phyloP scores from a whole-genome alignment of 2,329 filamentous ascomycete genomes.

The Echinosphaeria canescens region DNA sequence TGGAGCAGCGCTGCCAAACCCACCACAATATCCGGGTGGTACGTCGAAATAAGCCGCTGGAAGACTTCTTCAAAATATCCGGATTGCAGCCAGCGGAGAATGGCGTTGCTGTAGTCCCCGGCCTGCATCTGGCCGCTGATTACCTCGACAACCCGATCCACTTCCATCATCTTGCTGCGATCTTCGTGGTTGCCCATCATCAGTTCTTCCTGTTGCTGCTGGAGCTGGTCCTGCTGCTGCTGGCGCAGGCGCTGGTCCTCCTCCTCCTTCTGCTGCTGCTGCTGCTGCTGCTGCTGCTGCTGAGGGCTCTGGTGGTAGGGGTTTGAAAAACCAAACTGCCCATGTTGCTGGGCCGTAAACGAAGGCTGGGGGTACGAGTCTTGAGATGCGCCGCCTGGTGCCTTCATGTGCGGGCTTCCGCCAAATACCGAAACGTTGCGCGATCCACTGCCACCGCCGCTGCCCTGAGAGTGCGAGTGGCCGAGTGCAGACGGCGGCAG shows the following conservation, averaged over 20 bases:
- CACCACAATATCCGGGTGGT: slow-evolving; percentile 27
- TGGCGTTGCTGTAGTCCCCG: slow-evolving; percentile 37
- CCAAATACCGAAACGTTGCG: slow-evolving; percentile 6
- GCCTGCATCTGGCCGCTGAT: slow-evolving; percentile 41
- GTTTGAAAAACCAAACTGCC: no score
- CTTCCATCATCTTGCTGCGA: slow-evolving; percentile 28
- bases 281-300: no score
- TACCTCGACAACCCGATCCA: slow-evolving; percentile 28
- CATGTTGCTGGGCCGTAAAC: no score
- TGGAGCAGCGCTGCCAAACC: slow-evolving; percentile 37
- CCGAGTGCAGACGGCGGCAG: no score
- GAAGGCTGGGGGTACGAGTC: no score
- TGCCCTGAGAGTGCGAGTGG: slow-evolving; percentile 4
- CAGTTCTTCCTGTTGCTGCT: slow-evolving; percentile 12
- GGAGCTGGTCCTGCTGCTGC: no score
- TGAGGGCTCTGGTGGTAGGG: no score
- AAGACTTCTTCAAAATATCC: slow-evolving; percentile 39
- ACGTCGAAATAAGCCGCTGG: slow-evolving; percentile 26
- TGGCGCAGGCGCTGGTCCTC: no score
- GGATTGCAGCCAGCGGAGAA: slow-evolving; percentile 46
- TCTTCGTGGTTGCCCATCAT: slow-evolving; percentile 18
- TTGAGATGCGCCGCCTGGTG: no score
- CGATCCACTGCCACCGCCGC: slow-evolving; percentile 1
- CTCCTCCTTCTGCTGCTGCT: no score
- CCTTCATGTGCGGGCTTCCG: no score